phyloP scores from a whole-genome alignment of 306 rosid genomes.

The Calophaca sinica region DNA sequence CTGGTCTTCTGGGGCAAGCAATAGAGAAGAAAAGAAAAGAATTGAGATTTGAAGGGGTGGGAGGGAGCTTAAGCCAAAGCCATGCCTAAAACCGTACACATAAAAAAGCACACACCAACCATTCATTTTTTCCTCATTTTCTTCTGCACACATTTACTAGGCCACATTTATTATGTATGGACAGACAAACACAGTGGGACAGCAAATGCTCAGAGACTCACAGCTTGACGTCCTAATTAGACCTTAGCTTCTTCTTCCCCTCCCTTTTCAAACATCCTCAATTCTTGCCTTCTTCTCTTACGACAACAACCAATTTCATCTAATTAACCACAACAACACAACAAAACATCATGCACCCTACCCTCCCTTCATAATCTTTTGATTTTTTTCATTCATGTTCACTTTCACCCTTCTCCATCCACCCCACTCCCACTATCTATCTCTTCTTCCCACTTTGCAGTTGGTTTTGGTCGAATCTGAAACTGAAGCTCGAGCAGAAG shows the following conservation, averaged over 20 bases:
- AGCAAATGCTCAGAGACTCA: constrained; percentile 17
- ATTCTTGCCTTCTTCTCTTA: constrained; percentile 36
- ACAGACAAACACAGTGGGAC: constrained; percentile 49
- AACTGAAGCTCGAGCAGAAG: constrained; percentile 14
- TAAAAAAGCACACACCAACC: constrained; percentile 39
- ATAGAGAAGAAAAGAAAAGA: constrained; percentile 26
- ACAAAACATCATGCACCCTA: constrained; percentile 25
- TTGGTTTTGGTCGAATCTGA: constrained; percentile 33
- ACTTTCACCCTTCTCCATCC: constrained; percentile 34
- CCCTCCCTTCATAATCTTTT: constrained; percentile 3
- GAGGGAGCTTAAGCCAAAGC: no score
- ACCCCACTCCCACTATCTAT: constrained; percentile 37
- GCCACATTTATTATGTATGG: constrained; percentile 63
- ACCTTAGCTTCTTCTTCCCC: no score
- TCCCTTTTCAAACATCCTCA: constrained; percentile 31
- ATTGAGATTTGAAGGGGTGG: not conserved
- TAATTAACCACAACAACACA: constrained; percentile 8
- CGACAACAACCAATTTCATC: constrained; percentile 1
- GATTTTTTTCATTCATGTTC: constrained; percentile 21
- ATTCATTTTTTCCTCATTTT: constrained; percentile 39
- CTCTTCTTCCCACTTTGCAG: not conserved
- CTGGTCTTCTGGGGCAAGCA: constrained; percentile 59
- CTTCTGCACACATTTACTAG: constrained; percentile 54
- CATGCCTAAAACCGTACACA: constrained; percentile 42
- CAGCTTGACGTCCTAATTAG: not conserved